Base-by-base conservation (phyloP, 2,329 filamentous ascomycete genomes). In the Penicillium sp. region DNA sequence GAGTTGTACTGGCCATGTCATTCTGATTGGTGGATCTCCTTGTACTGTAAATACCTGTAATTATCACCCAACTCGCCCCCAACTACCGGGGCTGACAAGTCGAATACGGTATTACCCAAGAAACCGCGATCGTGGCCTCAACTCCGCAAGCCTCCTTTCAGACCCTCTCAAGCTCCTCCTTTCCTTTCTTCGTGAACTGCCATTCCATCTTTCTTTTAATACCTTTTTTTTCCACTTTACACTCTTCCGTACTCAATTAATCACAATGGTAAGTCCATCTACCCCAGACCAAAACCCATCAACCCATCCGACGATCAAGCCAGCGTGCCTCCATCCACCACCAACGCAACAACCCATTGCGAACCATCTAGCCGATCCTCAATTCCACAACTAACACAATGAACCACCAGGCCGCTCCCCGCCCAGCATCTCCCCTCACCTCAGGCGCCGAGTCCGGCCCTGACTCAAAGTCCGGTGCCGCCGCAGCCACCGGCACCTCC, bases 401-500 rank as follows among this genome's bases (percentile, higher is more conserved):
- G 43, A 7, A 49, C 29, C 26, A 49, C 31, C 21, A 71, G 68
- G 64, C 69, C 47, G 69, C 68, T 48, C 64, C 67, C 38, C 68
- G 68, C 61, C 66, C 70, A 53, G 62, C 70, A 43, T 72, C 70
- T 56, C 70, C 69, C 60, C 62, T 71, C 61, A 70, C 69, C 61
- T 72, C 70, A 50, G 68, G 69, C 49, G 69, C 70, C 44, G 69
- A 74, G 55, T 74, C 71, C 37, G 72, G 70, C 48, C 63, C 70
- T 38, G 70, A 73, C 53, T 63, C 72, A 57, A 71, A 71, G 61
- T 64, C 67, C 34, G 66, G 63, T 47, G 64, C 75, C 58, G 73
- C 76, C 53, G 76, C 78, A 59, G 77, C 77, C 60, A 77, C 81
- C 60, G 87, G 86, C 72, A 78, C 83, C 53, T 82, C 80, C 67